These are phyloP conservation scores for Lepidium didymum DNA, from an alignment of 345 rosid genomes.

Conservation along the genomic window DNA sequence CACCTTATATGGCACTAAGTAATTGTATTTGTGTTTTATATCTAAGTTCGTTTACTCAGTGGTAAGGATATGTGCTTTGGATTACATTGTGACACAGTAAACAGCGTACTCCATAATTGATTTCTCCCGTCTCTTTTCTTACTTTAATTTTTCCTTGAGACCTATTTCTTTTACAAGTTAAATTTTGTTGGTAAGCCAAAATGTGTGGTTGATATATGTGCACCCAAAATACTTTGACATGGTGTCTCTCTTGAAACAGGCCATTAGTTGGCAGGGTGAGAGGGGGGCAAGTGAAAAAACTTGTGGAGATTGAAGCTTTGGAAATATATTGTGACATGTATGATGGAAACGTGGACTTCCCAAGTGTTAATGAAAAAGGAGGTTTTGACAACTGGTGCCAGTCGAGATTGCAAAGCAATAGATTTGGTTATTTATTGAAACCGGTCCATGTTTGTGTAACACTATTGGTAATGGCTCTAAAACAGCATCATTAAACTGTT, in stretches of 20 bases:
- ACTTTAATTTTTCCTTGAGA: background rate
- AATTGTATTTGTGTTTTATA: background rate
- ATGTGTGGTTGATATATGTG: conserved; percentile 1
- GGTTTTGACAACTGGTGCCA: conserved; percentile 34
- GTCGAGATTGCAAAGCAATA: conserved; percentile 37
- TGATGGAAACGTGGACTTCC: conserved; percentile 34
- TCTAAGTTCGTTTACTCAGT: background rate
- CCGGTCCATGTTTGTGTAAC: conserved; percentile 56
- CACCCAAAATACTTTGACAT: conserved; percentile 11
- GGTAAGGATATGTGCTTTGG: background rate
- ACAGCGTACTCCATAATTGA: background rate
- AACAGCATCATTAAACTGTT: background rate
- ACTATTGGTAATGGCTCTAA: conserved; percentile 45
- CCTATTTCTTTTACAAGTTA: background rate
- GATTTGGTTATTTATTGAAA: conserved; percentile 43
- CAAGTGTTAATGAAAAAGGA: conserved; percentile 25
- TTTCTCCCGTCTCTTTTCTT: background rate
- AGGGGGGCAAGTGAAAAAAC: conserved; percentile 68
- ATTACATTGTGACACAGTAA: conserved; percentile 1
- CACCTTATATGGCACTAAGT: conserved; percentile 6
- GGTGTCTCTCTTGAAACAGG: conserved; percentile 12
- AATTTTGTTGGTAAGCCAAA: background rate
- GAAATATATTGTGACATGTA: conserved; percentile 61
- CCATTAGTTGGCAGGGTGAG: conserved; percentile 34
- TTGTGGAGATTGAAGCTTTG: conserved; percentile 57